These are phyloP conservation scores for Yamadazyma triangularis DNA, from an alignment of 1,139 yeast species.

Conservation along the genomic window DNA sequence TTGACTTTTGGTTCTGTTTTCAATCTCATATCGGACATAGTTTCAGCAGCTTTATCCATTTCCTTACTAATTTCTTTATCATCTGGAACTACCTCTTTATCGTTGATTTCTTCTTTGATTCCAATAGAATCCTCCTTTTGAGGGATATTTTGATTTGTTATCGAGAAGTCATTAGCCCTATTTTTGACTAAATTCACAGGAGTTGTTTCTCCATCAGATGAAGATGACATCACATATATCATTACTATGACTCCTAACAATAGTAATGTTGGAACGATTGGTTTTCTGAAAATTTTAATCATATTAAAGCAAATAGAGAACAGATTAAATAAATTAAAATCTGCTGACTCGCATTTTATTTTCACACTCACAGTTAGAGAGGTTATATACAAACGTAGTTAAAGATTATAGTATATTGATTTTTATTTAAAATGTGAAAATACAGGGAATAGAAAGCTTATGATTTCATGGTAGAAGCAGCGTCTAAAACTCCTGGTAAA, in stretches of 20 bases:
- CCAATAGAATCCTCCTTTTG: background rate
- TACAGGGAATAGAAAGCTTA: too few relatives aligned
- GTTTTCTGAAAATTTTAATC: slow-evolving; percentile 13
- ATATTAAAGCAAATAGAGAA: too few relatives aligned
- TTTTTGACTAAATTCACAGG: slow-evolving; percentile 19
- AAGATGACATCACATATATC: slow-evolving; percentile 11
- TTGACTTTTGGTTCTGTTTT: background rate
- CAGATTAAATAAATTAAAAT: too few relatives aligned
- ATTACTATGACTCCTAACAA: slow-evolving; percentile 9
- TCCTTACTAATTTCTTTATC: slow-evolving; percentile 1
- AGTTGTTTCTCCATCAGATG: slow-evolving; percentile 6
- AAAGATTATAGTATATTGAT: too few relatives aligned
- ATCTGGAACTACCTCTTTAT: slow-evolving; percentile 2
- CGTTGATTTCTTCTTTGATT: slow-evolving; percentile 1
- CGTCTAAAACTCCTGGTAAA: slow-evolving; percentile 65
- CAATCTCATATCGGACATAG: too few relatives aligned
- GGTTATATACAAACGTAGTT: too few relatives aligned
- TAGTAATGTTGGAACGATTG: slow-evolving; percentile 9
- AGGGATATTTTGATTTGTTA: background rate
- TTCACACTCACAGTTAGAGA: too few relatives aligned
- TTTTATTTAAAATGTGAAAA: too few relatives aligned
- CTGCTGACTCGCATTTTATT: too few relatives aligned
- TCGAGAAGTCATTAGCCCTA: background rate
- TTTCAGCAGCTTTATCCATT: slow-evolving; percentile 1
- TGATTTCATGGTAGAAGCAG: slow-evolving; percentile 15